phyloP scores from a whole-genome alignment of 192 early-diverging fungal genomes.

The Diversispora eburnea region DNA sequence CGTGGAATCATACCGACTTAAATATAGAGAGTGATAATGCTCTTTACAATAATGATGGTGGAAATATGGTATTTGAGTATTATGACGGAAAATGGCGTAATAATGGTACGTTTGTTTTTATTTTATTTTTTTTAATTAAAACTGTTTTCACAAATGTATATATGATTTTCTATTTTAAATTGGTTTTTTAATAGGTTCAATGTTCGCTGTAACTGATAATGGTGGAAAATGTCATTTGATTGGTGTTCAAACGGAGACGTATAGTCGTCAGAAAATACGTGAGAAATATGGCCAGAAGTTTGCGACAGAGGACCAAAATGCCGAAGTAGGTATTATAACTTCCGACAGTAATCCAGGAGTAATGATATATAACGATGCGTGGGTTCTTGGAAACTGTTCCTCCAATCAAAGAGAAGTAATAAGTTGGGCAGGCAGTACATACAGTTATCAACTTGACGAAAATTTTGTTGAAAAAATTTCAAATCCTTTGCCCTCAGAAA shows the following conservation, averaged over 20 bases:
- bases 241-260: slow-evolving; percentile 45
- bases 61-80: too few species aligned
- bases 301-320: not conserved
- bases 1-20: too few species aligned
- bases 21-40: too few species aligned
- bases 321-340: not conserved
- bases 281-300: not conserved
- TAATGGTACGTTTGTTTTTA: too few species aligned
- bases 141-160: too few species aligned
- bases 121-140: too few species aligned
- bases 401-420: not conserved
- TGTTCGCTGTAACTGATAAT: slow-evolving; percentile 69
- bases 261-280: not conserved
- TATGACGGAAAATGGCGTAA: too few species aligned
- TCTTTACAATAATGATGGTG: too few species aligned
- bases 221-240: slow-evolving; percentile 68
- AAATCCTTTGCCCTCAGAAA: not conserved
- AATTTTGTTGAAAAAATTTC: not conserved
- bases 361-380: not conserved
- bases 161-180: too few species aligned
- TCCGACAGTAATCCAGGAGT: not conserved
- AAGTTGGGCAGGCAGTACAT: not conserved
- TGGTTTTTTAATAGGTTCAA: slow-evolving; percentile 43
- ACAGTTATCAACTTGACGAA: not conserved
- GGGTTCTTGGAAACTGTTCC: not conserved